These are phyloP conservation scores for Dalbergia cultrata DNA, from an alignment of 306 rosid genomes.

Conservation along the genomic window DNA sequence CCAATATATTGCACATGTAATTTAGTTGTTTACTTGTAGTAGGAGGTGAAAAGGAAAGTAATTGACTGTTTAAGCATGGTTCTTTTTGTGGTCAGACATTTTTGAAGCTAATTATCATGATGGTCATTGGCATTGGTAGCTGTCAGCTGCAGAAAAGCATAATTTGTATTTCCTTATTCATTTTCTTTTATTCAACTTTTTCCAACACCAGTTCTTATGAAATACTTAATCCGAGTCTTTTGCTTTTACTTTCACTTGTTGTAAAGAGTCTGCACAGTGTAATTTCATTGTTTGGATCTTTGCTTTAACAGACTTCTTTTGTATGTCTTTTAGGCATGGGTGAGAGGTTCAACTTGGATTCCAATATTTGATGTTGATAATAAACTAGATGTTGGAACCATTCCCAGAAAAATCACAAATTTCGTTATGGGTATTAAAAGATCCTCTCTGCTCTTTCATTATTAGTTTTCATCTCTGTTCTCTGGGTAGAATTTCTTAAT, in stretches of 20 bases:
- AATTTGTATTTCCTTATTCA: neutral
- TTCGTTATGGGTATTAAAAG: constrained; percentile 79
- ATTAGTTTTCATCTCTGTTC: neutral
- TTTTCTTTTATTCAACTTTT: neutral
- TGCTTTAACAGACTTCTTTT: constrained; percentile 38
- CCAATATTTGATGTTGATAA: constrained; percentile 81
- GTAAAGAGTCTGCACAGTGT: constrained; percentile 7
- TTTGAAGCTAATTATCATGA: neutral
- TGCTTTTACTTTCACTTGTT: constrained; percentile 6
- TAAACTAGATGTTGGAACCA: constrained; percentile 65
- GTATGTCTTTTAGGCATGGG: constrained; percentile 80
- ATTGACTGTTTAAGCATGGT: constrained; percentile 24
- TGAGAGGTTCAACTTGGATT: constrained; percentile 90
- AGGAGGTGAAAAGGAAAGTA: constrained; percentile 9
- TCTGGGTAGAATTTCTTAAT: constrained; percentile 7
- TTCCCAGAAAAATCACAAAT: constrained; percentile 73
- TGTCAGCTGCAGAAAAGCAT: constrained; percentile 29
- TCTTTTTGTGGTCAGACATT: constrained; percentile 12
- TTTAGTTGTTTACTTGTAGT: constrained; percentile 16
- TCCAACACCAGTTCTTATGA: constrained; percentile 13
- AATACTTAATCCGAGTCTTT: constrained; percentile 20
- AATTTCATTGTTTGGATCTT: neutral
- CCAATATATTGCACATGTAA: constrained; percentile 16
- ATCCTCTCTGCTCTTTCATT: constrained; percentile 35
- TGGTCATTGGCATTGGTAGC: constrained; percentile 17